Evolutionary conservation across 2,329 filamentous ascomycete genomes (phyloP), one percentile per base, ranked within the genome.

Genomic region (Furcasterigmium furcatum): DNA sequence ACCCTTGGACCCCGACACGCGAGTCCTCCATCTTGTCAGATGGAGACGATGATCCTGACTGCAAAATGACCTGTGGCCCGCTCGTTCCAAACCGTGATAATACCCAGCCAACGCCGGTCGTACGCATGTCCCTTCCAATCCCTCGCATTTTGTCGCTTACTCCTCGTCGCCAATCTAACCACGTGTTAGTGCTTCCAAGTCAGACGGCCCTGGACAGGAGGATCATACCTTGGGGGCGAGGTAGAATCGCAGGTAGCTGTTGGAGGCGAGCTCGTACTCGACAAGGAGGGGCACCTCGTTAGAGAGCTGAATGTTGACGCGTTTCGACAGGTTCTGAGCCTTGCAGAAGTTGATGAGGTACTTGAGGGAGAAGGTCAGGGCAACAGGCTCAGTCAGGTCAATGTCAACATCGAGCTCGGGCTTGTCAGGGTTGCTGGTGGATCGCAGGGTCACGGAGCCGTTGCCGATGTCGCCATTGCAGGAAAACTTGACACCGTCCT

Each of bases 271-370:
- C 45, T 73, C 76, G 70, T 97, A 99, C 76, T 99, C 94, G 38
- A 99, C 94, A 58, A 97, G 77, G 55, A 99, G 83, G 22, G 94
- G 94, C 43, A 99, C 92, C 72, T 99, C 94, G 69, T 91, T 91
- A 44, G 92, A 97, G 57, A 99, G 80, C 72, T 88, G 95, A 58
- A 99, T 85, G 73, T 88, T 94, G 70, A 99, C 95, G 55, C 80
- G 78, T 56, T 69, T 74, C 32, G 91, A 92, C 50, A 99, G 77
- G 44, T 83, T 85, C 52, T 90, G 87, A 27, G 95, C 95, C 77
- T 99, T 99, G 87, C 94, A 97, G 77, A 99, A 99, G 81, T 97
- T 97, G 79, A 95, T 89, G 4, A 99, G 85, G 74, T 99, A 99
- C 76, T 99, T 99, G 61, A 99, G 87, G 27, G 94, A 97, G 76